Evolutionary conservation across 1,139 yeast species (phyloP).

Genomic region (Yamadazyma dushanensis): DNA sequence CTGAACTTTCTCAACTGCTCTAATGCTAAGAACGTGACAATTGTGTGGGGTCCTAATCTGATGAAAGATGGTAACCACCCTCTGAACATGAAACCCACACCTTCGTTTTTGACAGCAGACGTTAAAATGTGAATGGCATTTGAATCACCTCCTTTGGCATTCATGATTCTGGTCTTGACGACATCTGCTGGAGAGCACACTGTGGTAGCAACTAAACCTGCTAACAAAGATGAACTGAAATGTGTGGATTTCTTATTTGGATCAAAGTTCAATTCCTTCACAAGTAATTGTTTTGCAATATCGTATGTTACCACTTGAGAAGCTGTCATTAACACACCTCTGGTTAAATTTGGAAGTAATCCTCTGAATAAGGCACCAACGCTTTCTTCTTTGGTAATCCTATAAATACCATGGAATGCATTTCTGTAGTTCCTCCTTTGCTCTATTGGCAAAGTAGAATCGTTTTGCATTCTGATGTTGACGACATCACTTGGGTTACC

Average conservation of each 20-base stretch:
- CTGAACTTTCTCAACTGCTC: conserved; percentile 69
- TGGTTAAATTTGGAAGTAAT: conserved; percentile 68
- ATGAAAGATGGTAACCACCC: conserved; percentile 91
- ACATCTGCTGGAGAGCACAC: conserved; percentile 93
- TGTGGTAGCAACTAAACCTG: conserved; percentile 87
- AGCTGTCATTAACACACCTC: conserved; percentile 89
- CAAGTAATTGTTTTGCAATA: conserved; percentile 63
- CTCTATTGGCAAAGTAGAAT: conserved; percentile 62
- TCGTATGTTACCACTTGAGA: conserved; percentile 91
- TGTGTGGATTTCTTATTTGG: conserved; percentile 69
- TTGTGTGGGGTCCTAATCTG: conserved; percentile 87
- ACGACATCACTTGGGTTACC: conserved; percentile 91
- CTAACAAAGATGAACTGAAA: conserved; percentile 72
- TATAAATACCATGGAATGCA: conserved; percentile 72
- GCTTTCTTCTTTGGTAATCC: conserved; percentile 65
- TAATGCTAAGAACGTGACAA: conserved; percentile 76
- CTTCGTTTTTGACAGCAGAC: conserved; percentile 65
- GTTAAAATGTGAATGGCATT: conserved; percentile 53
- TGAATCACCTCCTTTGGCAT: conserved; percentile 51
- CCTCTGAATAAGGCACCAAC: conserved; percentile 68
- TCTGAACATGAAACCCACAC: conserved; percentile 76
- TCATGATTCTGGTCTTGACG: conserved; percentile 85
- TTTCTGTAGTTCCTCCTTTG: conserved; percentile 74
- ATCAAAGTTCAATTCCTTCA: conserved; percentile 51
- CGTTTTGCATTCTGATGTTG: conserved; percentile 91